Conservation (phyloP, 1,139 yeast species). For the Casaregolazyma suthepensis region DNA sequence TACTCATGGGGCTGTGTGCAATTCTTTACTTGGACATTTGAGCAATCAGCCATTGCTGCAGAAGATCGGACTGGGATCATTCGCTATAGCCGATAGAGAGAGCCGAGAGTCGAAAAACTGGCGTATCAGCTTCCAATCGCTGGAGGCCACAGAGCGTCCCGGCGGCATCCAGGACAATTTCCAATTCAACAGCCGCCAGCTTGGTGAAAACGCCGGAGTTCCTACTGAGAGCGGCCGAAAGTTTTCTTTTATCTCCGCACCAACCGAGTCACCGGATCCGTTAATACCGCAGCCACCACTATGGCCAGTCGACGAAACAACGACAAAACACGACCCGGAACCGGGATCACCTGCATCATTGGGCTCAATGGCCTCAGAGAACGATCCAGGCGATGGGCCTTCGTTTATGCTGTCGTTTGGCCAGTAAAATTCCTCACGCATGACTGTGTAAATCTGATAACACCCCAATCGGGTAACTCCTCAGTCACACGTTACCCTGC, state of each 20-base stretch:
- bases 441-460: constrained; percentile 3
- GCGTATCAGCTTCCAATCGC: not conserved
- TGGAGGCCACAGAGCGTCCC: not conserved
- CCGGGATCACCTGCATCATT: constrained; percentile 3
- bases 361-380: not conserved
- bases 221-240: not conserved
- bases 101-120: not conserved
- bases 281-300: not conserved
- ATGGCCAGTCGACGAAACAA: not conserved
- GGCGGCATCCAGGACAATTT: not conserved
- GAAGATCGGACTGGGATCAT: constrained; percentile 30
- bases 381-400: not conserved
- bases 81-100: constrained; percentile 24
- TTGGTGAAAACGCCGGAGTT: not conserved
- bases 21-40: constrained; percentile 33
- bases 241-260: constrained; percentile 3
- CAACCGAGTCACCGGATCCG: not conserved
- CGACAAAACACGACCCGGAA: not conserved
- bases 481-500: not conserved
- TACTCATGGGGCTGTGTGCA: constrained; percentile 39
- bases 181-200: not conserved
- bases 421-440: not conserved
- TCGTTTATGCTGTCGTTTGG: constrained; percentile 9
- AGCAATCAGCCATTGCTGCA: constrained; percentile 30
- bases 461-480: not conserved